Conservation (phyloP, 305 asterid species). For the Rubia tinctorum region DNA sequence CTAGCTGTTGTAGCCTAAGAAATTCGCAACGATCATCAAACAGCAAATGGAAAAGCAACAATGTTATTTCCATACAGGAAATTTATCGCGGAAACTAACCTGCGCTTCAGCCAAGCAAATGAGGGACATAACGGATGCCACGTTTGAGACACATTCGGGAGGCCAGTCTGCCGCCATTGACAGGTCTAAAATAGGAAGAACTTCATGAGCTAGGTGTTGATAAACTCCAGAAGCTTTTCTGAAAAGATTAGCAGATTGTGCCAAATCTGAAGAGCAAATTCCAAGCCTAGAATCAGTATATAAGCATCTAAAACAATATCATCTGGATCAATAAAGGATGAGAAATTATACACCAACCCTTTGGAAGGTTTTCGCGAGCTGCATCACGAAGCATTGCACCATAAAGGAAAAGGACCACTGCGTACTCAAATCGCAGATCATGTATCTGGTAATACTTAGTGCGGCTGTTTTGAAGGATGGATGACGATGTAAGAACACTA, state of each 20-base stretch:
- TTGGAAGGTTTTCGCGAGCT: slow-evolving; percentile 47
- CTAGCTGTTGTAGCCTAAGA: slow-evolving; percentile 60
- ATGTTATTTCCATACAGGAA: not conserved
- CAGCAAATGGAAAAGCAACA: not conserved
- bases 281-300: slow-evolving; percentile 18
- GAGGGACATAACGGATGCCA: slow-evolving; percentile 41
- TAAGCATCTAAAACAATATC: not conserved
- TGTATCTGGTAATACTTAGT: slow-evolving; percentile 46
- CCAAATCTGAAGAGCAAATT: slow-evolving; percentile 41
- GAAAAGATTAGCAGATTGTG: slow-evolving; percentile 51
- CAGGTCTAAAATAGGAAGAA: slow-evolving; percentile 31
- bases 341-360: slow-evolving; percentile 29
- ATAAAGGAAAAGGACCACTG: slow-evolving; percentile 49
- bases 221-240: slow-evolving; percentile 79
- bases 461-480: slow-evolving; percentile 31
- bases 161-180: slow-evolving; percentile 33
- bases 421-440: slow-evolving; percentile 46
- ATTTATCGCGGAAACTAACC: slow-evolving; percentile 36
- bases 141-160: slow-evolving; percentile 44
- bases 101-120: slow-evolving; percentile 79
- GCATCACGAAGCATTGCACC: slow-evolving; percentile 51
- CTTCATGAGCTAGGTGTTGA: slow-evolving; percentile 34
- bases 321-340: not conserved
- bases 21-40: slow-evolving; percentile 9
- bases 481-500: slow-evolving; percentile 39